These are phyloP conservation scores for Stephanodiscus triporus DNA, from an alignment of 108 stramenopile species.

Conservation along the genomic window DNA sequence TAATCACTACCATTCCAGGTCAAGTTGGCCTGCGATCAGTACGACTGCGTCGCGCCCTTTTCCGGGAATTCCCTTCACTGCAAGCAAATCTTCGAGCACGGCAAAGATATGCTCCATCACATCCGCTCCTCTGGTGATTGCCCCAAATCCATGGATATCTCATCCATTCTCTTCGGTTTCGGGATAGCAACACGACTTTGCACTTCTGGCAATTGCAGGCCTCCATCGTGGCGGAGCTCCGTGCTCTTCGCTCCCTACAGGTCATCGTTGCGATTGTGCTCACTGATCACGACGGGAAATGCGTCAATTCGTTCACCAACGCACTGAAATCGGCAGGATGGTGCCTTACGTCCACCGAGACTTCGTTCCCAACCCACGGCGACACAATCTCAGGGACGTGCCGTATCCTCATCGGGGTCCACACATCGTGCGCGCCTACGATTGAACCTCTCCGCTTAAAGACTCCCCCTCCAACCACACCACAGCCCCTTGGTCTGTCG, in stretches of 20 bases:
- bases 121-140: not conserved
- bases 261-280: not conserved
- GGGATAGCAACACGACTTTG: not conserved
- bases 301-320: too few species aligned
- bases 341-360: too few species aligned
- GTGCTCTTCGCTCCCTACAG: too few species aligned
- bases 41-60: too few species aligned
- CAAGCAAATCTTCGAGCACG: not conserved
- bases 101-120: not conserved
- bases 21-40: not conserved
- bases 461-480: not conserved
- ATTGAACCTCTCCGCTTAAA: not conserved
- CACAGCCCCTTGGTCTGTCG: not conserved
- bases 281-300: too few species aligned
- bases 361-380: too few species aligned
- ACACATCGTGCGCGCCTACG: not conserved
- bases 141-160: slow-evolving; percentile 2
- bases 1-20: not conserved
- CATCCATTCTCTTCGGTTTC: too few species aligned
- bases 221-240: not conserved
- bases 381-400: too few species aligned
- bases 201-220: slow-evolving; percentile 7
- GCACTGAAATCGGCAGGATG: too few species aligned
- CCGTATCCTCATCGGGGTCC: not conserved
- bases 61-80: not conserved